Conservation (phyloP, 164 flowering plant species). For the Stephania japonica region DNA sequence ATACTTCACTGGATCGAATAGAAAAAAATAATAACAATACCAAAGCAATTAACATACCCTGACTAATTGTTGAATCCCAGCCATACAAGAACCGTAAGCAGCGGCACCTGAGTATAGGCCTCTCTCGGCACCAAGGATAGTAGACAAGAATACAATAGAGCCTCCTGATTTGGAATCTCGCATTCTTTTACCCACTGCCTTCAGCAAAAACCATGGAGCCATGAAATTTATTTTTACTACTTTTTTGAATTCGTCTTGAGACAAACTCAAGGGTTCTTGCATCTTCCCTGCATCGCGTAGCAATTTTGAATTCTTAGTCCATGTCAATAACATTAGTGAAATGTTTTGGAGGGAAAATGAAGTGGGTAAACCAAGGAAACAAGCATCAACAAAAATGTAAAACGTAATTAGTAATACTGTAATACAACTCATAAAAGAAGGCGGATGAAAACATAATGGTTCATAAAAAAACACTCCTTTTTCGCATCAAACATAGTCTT, state of each 20-base stretch:
- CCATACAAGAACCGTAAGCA: conserved; percentile 76
- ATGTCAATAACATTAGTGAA: neutral
- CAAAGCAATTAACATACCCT: conserved; percentile 45
- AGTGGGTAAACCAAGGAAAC: too few species aligned
- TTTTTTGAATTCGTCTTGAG: conserved; percentile 68
- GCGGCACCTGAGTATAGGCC: conserved; percentile 87
- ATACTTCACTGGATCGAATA: neutral
- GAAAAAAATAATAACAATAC: neutral
- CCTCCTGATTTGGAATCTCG: conserved; percentile 65
- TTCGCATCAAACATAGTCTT: too few species aligned
- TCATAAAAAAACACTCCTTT: too few species aligned
- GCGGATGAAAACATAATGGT: too few species aligned
- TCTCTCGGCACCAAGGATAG: conserved; percentile 75
- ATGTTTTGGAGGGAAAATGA: neutral
- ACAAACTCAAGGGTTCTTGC: conserved; percentile 47
- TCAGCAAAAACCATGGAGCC: conserved; percentile 74
- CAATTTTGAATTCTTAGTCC: neutral
- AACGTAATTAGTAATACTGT: too few species aligned
- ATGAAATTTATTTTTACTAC: conserved; percentile 59
- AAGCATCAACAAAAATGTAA: too few species aligned
- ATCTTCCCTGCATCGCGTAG: conserved; percentile 58
- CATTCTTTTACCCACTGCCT: conserved; percentile 69
- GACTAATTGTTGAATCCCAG: conserved; percentile 69
- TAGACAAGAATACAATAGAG: conserved; percentile 64
- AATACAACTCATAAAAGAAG: too few species aligned